A percentile compares a stretch with the other conserved stretches of the same genome.
Evolutionary conservation across 371 early-diverging fungal genomes (phyloP).

Genomic region (Chytridiales sp.): DNA sequence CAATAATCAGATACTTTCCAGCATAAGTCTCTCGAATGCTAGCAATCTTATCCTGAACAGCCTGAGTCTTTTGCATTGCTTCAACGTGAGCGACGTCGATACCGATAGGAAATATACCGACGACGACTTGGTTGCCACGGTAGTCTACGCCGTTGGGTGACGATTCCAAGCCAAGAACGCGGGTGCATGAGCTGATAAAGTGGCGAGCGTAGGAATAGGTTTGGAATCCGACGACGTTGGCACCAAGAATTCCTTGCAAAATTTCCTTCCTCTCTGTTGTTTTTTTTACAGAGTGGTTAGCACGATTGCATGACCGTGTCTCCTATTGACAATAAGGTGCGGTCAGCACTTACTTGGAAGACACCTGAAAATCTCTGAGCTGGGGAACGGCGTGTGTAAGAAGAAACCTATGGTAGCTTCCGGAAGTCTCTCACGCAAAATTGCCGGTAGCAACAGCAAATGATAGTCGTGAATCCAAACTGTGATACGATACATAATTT

Average conservation of each 20-base stretch:
- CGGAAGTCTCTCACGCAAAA: slow-evolving; percentile 78
- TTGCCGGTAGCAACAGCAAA: slow-evolving; percentile 81
- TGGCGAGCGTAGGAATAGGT: slow-evolving; percentile 96
- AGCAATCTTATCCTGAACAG: slow-evolving; percentile 68
- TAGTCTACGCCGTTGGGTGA: slow-evolving; percentile 78
- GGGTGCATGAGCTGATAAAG: slow-evolving; percentile 89
- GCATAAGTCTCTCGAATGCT: slow-evolving; percentile 81
- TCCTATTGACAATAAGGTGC: too few relatives aligned
- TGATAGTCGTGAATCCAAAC: slow-evolving; percentile 99
- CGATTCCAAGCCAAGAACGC: slow-evolving; percentile 85
- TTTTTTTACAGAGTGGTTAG: slow-evolving; percentile 21
- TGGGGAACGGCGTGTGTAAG: slow-evolving; percentile 97
- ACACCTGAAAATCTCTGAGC: slow-evolving; percentile 90
- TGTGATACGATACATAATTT: slow-evolving; percentile 36
- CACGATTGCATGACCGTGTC: too few relatives aligned
- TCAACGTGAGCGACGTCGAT: slow-evolving; percentile 70
- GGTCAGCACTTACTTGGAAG: slow-evolving; percentile 68
- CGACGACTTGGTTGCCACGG: slow-evolving; percentile 70
- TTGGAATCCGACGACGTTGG: slow-evolving; percentile 93
- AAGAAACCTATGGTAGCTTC: slow-evolving; percentile 91
- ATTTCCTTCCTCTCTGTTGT: slow-evolving; percentile 80
- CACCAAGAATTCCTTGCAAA: slow-evolving; percentile 88
- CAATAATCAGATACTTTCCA: slow-evolving; percentile 93
- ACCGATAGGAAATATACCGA: slow-evolving; percentile 96
- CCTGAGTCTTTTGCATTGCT: slow-evolving; percentile 37